A percentile compares a stretch with the other conserved stretches of the same genome.
Conservation (phyloP, 306 rosid species). For the Bauhinia variegata region DNA sequence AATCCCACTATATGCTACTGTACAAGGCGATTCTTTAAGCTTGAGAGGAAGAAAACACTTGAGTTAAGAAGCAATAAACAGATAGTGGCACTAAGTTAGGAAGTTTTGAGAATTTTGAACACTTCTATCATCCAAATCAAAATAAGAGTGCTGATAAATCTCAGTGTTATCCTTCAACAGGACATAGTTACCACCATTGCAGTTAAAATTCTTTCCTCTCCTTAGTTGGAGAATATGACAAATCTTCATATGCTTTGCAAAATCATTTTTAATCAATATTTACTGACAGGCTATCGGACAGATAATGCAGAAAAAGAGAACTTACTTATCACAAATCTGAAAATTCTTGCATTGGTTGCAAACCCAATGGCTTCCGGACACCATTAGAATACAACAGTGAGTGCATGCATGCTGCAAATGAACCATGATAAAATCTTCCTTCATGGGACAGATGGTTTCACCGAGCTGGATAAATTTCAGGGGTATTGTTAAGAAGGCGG, state of each 20-base stretch:
- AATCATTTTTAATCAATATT: constrained; percentile 2
- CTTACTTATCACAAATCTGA: constrained; percentile 93
- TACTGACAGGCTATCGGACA: background rate
- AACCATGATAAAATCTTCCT: constrained; percentile 99
- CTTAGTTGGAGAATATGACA: background rate
- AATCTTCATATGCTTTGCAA: background rate
- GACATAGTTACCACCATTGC: background rate
- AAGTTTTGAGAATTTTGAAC: background rate
- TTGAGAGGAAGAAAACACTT: no score
- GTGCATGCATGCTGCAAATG: constrained; percentile 87
- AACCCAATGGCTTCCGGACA: constrained; percentile 83
- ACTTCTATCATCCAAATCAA: background rate
- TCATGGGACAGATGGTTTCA: constrained; percentile 94
- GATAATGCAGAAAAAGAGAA: constrained; percentile 22
- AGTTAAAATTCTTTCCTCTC: constrained; percentile 10
- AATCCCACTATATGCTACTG: no score
- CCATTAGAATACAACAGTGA: constrained; percentile 86
- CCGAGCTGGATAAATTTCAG: constrained; percentile 78
- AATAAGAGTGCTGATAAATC: background rate
- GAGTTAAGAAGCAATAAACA: no score
- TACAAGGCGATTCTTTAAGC: no score
- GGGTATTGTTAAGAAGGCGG: constrained; percentile 28
- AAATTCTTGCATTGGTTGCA: constrained; percentile 93
- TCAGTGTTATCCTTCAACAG: background rate
- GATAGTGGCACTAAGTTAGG: no score